These are phyloP conservation scores for Trichoderma sp. DNA, from an alignment of 2,329 filamentous ascomycete species.

Conservation along the genomic window DNA sequence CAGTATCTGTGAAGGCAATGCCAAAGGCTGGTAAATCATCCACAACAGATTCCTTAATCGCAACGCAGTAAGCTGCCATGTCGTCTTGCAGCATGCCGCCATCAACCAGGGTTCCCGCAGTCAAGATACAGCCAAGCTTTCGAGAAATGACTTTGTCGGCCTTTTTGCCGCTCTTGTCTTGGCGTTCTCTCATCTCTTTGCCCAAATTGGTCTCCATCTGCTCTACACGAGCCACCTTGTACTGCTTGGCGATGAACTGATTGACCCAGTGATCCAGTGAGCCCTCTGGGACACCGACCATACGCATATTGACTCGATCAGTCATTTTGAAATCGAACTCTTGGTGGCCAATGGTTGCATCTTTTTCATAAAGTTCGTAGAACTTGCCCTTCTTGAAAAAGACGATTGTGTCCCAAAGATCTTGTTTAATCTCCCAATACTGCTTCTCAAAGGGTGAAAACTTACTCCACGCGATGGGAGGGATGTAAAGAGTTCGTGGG, in stretches of 20 bases:
- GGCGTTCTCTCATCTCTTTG: slow-evolving; percentile 98
- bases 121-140: slow-evolving; percentile 87
- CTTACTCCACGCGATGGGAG: slow-evolving; percentile 71
- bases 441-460: slow-evolving; percentile 97
- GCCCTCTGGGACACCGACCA: slow-evolving; percentile 96
- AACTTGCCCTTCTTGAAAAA: slow-evolving; percentile 99
- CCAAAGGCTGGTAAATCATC: slow-evolving; percentile 82
- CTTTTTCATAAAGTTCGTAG: slow-evolving; percentile 97
- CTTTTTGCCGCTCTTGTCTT: slow-evolving; percentile 63
- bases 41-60: slow-evolving; percentile 79
- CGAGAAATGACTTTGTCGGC: slow-evolving; percentile 91
- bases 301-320: slow-evolving; percentile 97
- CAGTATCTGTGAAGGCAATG: slow-evolving; percentile 90
- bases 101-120: slow-evolving; percentile 88
- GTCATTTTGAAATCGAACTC: slow-evolving; percentile 97
- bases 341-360: slow-evolving; percentile 93
- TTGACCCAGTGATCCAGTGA: slow-evolving; percentile 97
- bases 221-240: slow-evolving; percentile 94
- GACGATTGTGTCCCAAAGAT: slow-evolving; percentile 94
- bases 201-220: slow-evolving; percentile 94
- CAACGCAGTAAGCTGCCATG: slow-evolving; percentile 93
- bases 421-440: slow-evolving; percentile 99
- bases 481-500: slow-evolving; percentile 85
- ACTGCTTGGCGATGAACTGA: slow-evolving; percentile 97
- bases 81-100: slow-evolving; percentile 97